A percentile compares a stretch with the other conserved stretches of the same genome.
Evolutionary conservation across 1,284 basidiomycete genomes (phyloP).

Genomic region (Tylopilus microsporus): DNA sequence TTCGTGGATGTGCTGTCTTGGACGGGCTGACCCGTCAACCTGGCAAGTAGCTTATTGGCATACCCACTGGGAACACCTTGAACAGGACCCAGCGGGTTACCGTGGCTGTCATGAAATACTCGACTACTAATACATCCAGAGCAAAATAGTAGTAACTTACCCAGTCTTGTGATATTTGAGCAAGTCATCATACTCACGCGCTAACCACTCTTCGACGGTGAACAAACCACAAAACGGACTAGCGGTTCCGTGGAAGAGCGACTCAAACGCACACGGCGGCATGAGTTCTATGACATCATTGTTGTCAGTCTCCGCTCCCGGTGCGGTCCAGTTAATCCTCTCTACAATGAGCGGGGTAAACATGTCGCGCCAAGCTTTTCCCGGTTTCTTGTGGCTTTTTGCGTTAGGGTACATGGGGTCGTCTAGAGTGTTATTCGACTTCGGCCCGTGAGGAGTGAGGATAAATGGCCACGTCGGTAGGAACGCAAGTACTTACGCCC

Average conservation of each 20-base stretch:
- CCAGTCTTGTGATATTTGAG: constrained; percentile 75
- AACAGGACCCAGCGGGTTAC: constrained; percentile 60
- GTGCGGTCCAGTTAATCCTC: constrained; percentile 58
- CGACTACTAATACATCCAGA: background rate
- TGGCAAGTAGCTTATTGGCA: constrained; percentile 80
- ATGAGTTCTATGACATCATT: constrained; percentile 61
- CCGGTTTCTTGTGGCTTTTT: constrained; percentile 42
- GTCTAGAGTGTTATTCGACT: constrained; percentile 72
- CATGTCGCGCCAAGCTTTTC: constrained; percentile 47
- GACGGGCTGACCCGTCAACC: constrained; percentile 62
- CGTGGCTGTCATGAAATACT: constrained; percentile 44
- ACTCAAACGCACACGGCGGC: constrained; percentile 77
- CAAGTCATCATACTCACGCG: constrained; percentile 71
- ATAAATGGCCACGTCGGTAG: too few species aligned
- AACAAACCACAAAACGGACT: constrained; percentile 76
- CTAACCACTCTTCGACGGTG: constrained; percentile 50
- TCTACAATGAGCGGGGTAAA: constrained; percentile 57
- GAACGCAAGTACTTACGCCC: too few species aligned
- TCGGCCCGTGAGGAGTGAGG: background rate
- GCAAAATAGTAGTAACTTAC: constrained; percentile 33
- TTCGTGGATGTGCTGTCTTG: constrained; percentile 75
- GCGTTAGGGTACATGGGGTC: constrained; percentile 64
- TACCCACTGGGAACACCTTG: constrained; percentile 70
- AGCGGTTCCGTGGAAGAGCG: constrained; percentile 47
- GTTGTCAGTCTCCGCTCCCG: constrained; percentile 56